Percentiles rank a stretch among this genome's conserved stretches.
Conservation (phyloP, 139 green algal species). For the Zygnema cylindricum region DNA sequence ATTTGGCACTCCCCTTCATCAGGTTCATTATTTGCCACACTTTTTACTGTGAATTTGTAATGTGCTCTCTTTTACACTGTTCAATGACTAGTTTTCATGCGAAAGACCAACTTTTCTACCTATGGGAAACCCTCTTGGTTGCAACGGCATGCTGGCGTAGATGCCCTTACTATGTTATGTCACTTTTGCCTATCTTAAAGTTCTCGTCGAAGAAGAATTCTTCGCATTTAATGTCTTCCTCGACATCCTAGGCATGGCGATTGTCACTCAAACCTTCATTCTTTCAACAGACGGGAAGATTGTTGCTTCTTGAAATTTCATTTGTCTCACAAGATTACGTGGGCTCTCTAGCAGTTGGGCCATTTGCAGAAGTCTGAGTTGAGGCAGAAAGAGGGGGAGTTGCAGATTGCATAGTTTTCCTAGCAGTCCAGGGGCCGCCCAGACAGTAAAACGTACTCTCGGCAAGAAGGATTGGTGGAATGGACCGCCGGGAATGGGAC, state of each 20-base stretch:
- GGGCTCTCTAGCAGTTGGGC: too few species aligned
- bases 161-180: too few species aligned
- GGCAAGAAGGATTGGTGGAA: constrained; percentile 45
- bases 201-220: too few species aligned
- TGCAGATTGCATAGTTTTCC: constrained; percentile 37
- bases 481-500: not conserved
- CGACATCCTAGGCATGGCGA: not conserved
- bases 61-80: too few species aligned
- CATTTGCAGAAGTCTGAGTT: not conserved
- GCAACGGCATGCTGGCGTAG: too few species aligned
- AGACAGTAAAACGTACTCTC: constrained; percentile 49
- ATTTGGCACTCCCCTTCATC: constrained; percentile 46
- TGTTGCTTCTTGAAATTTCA: too few species aligned
- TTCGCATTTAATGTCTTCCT: too few species aligned
- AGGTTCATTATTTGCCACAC: not conserved
- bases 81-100: too few species aligned
- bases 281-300: not conserved
- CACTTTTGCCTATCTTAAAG: too few species aligned
- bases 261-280: not conserved
- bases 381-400: not conserved
- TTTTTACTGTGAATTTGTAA: not conserved
- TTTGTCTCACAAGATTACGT: too few species aligned
- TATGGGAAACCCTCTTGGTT: too few species aligned
- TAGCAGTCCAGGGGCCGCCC: not conserved
- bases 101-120: too few species aligned